A percentile compares a stretch with the other conserved stretches of the same genome.
Conservation (phyloP, 768 basidiomycete species). For the Podaxis pistillaris region DNA sequence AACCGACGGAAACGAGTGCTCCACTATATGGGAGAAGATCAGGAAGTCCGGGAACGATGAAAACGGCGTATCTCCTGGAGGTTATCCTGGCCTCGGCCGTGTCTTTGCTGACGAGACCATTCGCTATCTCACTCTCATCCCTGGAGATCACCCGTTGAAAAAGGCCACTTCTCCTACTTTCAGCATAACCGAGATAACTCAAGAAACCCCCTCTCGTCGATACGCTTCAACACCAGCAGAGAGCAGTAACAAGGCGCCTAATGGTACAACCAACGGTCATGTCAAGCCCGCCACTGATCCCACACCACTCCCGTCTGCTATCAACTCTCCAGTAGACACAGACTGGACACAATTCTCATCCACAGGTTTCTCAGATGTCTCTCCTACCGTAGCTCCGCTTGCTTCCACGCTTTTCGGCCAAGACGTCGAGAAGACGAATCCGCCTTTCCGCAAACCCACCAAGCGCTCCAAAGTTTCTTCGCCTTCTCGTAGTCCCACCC, state of each 20-base stretch:
- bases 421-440: slow-evolving; percentile 48
- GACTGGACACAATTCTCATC: slow-evolving; percentile 74
- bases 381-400: slow-evolving; percentile 40
- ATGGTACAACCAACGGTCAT: slow-evolving; percentile 24
- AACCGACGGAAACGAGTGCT: slow-evolving; percentile 32
- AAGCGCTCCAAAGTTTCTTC: slow-evolving; percentile 18
- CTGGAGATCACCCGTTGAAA: slow-evolving; percentile 35
- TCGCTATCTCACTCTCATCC: slow-evolving; percentile 47
- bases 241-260: slow-evolving; percentile 9
- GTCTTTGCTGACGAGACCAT: slow-evolving; percentile 74
- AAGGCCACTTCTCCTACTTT: slow-evolving; percentile 32
- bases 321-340: slow-evolving; percentile 27
- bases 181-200: slow-evolving; percentile 17
- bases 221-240: slow-evolving; percentile 27
- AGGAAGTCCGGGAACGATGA: slow-evolving; percentile 38
- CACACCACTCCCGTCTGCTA: slow-evolving; percentile 27
- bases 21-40: slow-evolving; percentile 54
- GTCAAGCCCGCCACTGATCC: slow-evolving; percentile 30
- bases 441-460: slow-evolving; percentile 27
- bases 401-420: slow-evolving; percentile 57
- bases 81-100: slow-evolving; percentile 33
- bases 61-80: slow-evolving; percentile 28
- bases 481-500: slow-evolving; percentile 15
- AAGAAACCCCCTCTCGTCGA: slow-evolving; percentile 25
- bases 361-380: slow-evolving; percentile 54